Base-by-base conservation (phyloP, 805 yeast genomes). In the Wickerhamomyces hampshirensis region DNA sequence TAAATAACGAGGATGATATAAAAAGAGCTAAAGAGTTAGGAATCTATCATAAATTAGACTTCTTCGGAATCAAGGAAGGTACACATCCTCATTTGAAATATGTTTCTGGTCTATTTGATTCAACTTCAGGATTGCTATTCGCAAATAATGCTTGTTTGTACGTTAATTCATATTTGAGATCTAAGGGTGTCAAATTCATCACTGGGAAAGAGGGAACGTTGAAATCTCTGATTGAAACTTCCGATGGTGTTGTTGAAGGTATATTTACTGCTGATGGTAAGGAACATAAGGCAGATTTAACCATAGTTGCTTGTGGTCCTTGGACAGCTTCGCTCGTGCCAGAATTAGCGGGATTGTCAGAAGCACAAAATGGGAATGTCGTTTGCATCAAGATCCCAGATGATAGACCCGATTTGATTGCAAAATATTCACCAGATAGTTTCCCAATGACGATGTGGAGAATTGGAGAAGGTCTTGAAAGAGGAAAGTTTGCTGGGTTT, bases 351-450 rank as follows among this genome's bases (percentile, higher is more conserved):
- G 65, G 66, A 9, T 49, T 61, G 26, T 56, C 55, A 39, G 66
- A 62, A 40, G 69, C 61, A 1, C 53, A 62, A 11, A 51, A 57
- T 6, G 69, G 67, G 11, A 64, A 62, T 42, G 55, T 66, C n/a
- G 35, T 60, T 3, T 38, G 55, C 15, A 47, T 60, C 37, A 56
- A 61, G 38, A 53, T 66, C 23, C 69, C 71, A 8, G 58, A 55
- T 17, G 49, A 56, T 14, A 50, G 68, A 34, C 42, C 45, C n/a
- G 66, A 61, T 35, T 36, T 66, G 28, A 37, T 48, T 10, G 48
- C 46, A 5, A 65, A 64, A 37, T 66, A 64, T 40, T 51, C 56
- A 5, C 36, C 37, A 11, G 37, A 42, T 28, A 53, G 60, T 33
- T 56, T 62, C 40, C 68, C 69, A 13, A 36, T 60, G 29, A 33